Base-by-base conservation (phyloP, 352 stramenopile genomes). In the Phytophthora quininea region DNA sequence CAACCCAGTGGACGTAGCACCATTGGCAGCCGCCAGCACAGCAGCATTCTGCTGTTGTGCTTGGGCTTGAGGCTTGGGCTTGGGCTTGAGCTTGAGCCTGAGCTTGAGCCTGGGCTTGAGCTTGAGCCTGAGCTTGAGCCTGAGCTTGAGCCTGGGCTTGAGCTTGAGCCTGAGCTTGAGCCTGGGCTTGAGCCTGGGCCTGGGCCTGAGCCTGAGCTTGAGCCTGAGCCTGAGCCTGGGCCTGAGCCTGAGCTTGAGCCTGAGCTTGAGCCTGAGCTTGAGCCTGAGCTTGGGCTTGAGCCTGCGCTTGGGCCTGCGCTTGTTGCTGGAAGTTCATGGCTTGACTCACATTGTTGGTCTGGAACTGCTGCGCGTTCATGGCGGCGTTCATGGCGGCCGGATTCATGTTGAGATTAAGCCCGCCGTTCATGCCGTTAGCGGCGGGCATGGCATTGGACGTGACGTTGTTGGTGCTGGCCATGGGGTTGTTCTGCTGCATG, bases 261-360 rank as follows among this genome's bases (percentile, higher is more conserved):
- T 77, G 67, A 19, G 65, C 69, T 33, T 80, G 72, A 15, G 72
- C 68, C 54, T 80, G 70, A 3, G 62, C 62, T 31, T 54, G 73
- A 30, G 74, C 71, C 71, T 62, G 54, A 33, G 67, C 63, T 45
- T 80, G 71, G 32, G 54, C 62, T 46, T 77, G 67, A 19, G 65
- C 69, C 29, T 80, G 72, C 10, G 72, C 68, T 56, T 80, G 70
- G 1, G 62, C 62, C n/a, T 54, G 35, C 35, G 35, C 62, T 43
- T 84, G 62, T 35, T 89, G 78, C 46, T 87, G 80, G 30, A 86
- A 84, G 35, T 79, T 87, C 63, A 89, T 78, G 11, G 79, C 67
- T 58, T 80, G 75, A 54, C 79, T 81, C 32, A 55, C 64, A 29
- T 71, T 72, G 50, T 74, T 74, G 45, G 73, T 64, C 58, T 83